Evolutionary conservation across 352 stramenopile species (phyloP).

Genomic region (Blastocystis sp.): DNA sequence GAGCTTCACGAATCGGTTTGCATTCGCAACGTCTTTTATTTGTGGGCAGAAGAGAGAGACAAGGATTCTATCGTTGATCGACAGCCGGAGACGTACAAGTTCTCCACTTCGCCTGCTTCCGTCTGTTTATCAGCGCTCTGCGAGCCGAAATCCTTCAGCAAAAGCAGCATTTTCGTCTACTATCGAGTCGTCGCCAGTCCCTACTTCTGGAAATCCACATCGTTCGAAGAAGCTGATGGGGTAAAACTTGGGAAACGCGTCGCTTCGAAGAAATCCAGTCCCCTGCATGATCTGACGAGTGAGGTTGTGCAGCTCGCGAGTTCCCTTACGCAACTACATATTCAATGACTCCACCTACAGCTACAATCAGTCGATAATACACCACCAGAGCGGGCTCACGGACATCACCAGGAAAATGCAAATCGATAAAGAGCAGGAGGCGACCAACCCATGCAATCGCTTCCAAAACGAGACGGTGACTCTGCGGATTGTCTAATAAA

Average conservation of each 20-base stretch:
- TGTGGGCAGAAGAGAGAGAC: slow-evolving; percentile 25
- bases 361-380: slow-evolving; percentile 42
- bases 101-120: not conserved
- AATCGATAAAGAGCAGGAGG: slow-evolving; percentile 1
- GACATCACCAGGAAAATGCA: not conserved
- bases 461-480: not conserved
- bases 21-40: not conserved
- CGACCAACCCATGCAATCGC: not conserved
- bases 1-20: not conserved
- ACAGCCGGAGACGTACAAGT: not conserved
- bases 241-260: not conserved
- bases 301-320: not conserved
- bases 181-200: not conserved
- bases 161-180: not conserved
- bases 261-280: not conserved
- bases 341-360: too few relatives aligned
- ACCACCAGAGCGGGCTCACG: slow-evolving; percentile 18
- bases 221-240: slow-evolving; percentile 32
- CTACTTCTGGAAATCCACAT: not conserved
- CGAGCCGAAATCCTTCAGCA: not conserved
- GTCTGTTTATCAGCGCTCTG: not conserved
- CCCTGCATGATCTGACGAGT: not conserved
- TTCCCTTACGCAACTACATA: not conserved
- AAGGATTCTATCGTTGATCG: not conserved
- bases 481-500: not conserved